Percentiles rank a stretch among this genome's conserved stretches.
Evolutionary conservation across 108 stramenopile genomes (phyloP).

Genomic region (Pseudonitzschia pungens): DNA sequence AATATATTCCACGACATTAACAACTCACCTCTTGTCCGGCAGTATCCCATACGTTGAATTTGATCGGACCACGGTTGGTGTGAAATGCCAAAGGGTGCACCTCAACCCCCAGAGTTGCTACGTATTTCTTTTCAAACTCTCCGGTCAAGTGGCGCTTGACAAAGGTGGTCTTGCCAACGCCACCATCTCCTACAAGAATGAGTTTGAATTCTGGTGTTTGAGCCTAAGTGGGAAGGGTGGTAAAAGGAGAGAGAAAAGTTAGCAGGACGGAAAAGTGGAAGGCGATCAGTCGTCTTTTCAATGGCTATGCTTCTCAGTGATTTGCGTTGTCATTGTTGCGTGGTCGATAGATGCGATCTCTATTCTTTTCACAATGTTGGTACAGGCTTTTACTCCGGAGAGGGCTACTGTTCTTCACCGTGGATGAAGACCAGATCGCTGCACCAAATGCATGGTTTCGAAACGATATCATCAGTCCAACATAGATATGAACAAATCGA

Average conservation of each 20-base stretch:
- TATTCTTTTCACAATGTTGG: no score
- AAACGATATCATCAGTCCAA: background rate
- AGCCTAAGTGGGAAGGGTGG: background rate
- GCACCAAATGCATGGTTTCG: background rate
- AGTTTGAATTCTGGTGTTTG: conserved; percentile 96
- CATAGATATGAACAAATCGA: background rate
- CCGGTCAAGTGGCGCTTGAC: conserved; percentile 99
- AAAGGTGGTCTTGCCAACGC: conserved; percentile 98
- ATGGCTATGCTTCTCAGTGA: no score
- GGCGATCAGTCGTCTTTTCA: background rate
- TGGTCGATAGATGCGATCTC: background rate
- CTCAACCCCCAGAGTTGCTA: conserved; percentile 93
- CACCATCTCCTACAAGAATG: conserved; percentile 99
- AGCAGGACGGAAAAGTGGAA: background rate
- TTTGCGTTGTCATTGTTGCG: background rate
- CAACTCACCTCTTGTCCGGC: conserved; percentile 91
- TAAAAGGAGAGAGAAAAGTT: background rate
- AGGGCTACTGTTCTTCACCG: background rate
- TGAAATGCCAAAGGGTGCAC: conserved; percentile 97
- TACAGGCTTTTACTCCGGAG: background rate
- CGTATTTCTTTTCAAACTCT: conserved; percentile 99
- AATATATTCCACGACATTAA: no score
- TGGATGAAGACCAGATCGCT: background rate
- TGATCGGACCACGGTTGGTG: conserved; percentile 98
- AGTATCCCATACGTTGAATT: conserved; percentile 99